Evolutionary conservation across 805 yeast genomes (phyloP).

Genomic region (Starmerella tilneyi): DNA sequence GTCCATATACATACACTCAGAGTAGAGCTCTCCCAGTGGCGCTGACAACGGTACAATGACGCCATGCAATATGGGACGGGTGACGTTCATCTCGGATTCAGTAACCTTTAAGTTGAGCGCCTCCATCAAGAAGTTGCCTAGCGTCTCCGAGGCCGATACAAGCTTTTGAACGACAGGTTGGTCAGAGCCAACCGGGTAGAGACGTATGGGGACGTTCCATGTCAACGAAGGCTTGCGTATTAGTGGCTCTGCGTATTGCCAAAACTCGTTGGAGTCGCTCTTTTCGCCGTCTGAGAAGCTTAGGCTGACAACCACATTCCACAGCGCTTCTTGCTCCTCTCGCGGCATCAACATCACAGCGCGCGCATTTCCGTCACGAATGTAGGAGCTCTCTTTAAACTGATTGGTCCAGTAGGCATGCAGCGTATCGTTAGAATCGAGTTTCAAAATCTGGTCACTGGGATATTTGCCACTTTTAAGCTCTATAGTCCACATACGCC

Average conservation of each 20-base stretch:
- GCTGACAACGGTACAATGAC: conserved; percentile 39
- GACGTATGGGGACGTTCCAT: conserved; percentile 9
- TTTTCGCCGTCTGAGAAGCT: conserved; percentile 4
- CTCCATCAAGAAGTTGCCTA: conserved; percentile 29
- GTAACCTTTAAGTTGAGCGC: conserved; percentile 35
- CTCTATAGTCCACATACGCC: conserved; percentile 40
- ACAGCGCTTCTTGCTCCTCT: conserved; percentile 46
- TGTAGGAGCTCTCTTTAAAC: conserved; percentile 70
- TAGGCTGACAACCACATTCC: conserved; percentile 35
- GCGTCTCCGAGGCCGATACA: neutral
- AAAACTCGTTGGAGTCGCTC: conserved; percentile 24
- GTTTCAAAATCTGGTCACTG: conserved; percentile 36
- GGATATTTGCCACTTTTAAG: conserved; percentile 41
- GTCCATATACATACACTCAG: conserved; percentile 43
- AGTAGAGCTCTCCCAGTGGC: conserved; percentile 40
- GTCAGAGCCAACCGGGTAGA: conserved; percentile 4
- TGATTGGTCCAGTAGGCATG: conserved; percentile 60
- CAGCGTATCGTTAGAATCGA: conserved; percentile 30
- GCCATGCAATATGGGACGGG: conserved; percentile 46
- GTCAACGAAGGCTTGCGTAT: conserved; percentile 1
- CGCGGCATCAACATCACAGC: conserved; percentile 68
- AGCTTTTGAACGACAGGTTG: conserved; percentile 3
- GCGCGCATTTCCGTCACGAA: conserved; percentile 67
- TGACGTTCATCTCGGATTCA: conserved; percentile 28
- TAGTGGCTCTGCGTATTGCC: conserved; percentile 25